Conservation (phyloP, 31 red algal genomes). For the Pterothamnion heteromorphum region DNA sequence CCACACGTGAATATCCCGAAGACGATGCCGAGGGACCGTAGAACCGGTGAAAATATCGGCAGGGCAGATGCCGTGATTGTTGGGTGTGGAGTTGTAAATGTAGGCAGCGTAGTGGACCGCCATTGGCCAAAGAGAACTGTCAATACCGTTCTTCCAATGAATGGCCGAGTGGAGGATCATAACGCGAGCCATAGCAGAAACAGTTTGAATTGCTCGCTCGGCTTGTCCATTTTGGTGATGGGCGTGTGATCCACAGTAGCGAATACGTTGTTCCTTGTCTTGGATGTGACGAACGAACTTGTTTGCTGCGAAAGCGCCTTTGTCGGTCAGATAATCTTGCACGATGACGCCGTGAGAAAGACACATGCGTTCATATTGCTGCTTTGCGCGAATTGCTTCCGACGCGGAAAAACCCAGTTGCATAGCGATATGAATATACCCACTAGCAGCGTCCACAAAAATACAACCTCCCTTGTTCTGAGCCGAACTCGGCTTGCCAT, state of each 20-base stretch:
- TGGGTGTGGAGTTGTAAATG: neutral
- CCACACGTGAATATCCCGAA: neutral
- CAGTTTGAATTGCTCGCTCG: neutral
- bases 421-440: neutral
- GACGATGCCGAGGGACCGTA: neutral
- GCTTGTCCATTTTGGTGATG: neutral
- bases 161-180: neutral
- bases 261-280: neutral
- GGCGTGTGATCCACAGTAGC: neutral
- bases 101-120: neutral
- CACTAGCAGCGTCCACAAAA: neutral
- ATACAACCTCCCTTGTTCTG: neutral
- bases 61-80: neutral
- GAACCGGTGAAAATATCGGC: neutral
- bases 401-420: neutral
- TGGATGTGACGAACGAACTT: neutral
- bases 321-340: neutral
- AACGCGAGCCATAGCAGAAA: neutral
- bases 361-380: neutral
- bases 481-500: neutral
- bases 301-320: neutral
- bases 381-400: neutral
- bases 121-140: neutral
- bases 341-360: neutral
- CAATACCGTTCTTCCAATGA: neutral